These are phyloP conservation scores for Claviceps sp. DNA, from an alignment of 2,329 filamentous ascomycete species.

Conservation along the genomic window DNA sequence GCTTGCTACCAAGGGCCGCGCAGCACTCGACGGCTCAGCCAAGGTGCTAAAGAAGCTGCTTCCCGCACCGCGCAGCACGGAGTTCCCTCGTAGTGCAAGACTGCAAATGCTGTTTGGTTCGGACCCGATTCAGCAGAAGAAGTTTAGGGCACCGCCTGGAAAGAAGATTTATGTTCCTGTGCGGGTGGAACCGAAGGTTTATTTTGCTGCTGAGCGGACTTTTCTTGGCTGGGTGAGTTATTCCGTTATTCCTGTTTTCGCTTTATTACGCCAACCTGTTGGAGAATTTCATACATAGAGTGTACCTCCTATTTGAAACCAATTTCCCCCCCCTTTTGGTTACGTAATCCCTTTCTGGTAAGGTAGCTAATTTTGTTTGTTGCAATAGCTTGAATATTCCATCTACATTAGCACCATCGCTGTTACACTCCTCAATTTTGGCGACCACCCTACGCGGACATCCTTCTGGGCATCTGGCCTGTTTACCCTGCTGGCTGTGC, in stretches of 20 bases:
- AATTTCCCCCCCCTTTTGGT: too few species aligned
- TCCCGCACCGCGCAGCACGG: conserved; percentile 40
- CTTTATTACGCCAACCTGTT: neutral
- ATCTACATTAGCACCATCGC: conserved; percentile 88
- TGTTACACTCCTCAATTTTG: conserved; percentile 72
- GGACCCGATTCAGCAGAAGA: conserved; percentile 41
- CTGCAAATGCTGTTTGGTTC: conserved; percentile 39
- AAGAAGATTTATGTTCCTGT: conserved; percentile 95
- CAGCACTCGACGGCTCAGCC: conserved; percentile 28
- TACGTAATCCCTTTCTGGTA: too few species aligned
- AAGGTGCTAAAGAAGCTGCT: conserved; percentile 34
- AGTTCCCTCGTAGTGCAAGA: conserved; percentile 44
- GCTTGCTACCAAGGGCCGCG: conserved; percentile 29
- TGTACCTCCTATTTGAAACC: too few species aligned
- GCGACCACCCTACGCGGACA: conserved; percentile 38
- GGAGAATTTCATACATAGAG: too few species aligned
- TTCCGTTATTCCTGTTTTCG: conserved; percentile 11
- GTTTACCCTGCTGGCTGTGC: conserved; percentile 70
- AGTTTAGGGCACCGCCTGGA: conserved; percentile 61
- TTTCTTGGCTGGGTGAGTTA: conserved; percentile 76
- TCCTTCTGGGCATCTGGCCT: conserved; percentile 58
- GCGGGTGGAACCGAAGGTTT: conserved; percentile 93
- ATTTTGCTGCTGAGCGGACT: conserved; percentile 89
- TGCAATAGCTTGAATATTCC: conserved; percentile 69
- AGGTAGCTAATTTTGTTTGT: conserved; percentile 5